Evolutionary conservation across 768 basidiomycete species (phyloP).

Genomic region (Pholiota microspora): DNA sequence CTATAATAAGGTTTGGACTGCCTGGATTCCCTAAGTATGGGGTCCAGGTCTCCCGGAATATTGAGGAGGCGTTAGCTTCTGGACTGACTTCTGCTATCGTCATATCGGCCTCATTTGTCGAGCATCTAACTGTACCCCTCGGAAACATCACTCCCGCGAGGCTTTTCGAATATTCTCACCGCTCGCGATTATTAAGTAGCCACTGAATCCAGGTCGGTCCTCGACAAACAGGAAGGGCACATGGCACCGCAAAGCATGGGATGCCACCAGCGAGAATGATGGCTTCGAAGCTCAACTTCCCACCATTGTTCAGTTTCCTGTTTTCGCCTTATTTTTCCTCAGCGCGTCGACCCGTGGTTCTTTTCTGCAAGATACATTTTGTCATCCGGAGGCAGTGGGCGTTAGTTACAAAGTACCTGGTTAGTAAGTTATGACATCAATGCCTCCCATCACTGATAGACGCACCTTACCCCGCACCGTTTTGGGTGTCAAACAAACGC

Average conservation of each 20-base stretch:
- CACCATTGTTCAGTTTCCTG: background rate
- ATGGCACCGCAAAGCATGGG: too few species aligned
- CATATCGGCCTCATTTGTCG: background rate
- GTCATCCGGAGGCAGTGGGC: background rate
- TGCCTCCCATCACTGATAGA: background rate
- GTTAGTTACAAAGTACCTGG: background rate
- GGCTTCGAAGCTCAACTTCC: too few species aligned
- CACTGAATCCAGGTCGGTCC: too few species aligned
- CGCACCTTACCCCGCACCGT: constrained; percentile 2
- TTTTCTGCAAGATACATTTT: background rate
- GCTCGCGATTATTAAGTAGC: background rate
- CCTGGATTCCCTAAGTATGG: background rate
- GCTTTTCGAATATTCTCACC: background rate
- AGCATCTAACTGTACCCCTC: background rate
- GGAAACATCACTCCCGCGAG: background rate
- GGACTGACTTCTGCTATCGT: too few species aligned
- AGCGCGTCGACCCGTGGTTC: background rate
- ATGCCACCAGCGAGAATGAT: too few species aligned
- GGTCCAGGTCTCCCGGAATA: background rate
- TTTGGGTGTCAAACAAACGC: background rate
- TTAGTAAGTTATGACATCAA: constrained; percentile 7
- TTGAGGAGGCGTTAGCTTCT: background rate
- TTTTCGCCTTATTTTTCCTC: background rate
- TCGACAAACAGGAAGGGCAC: background rate
- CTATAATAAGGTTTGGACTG: too few species aligned